These are phyloP conservation scores for Fusarium sp. DNA, from an alignment of 2,329 filamentous ascomycete species.

Conservation along the genomic window DNA sequence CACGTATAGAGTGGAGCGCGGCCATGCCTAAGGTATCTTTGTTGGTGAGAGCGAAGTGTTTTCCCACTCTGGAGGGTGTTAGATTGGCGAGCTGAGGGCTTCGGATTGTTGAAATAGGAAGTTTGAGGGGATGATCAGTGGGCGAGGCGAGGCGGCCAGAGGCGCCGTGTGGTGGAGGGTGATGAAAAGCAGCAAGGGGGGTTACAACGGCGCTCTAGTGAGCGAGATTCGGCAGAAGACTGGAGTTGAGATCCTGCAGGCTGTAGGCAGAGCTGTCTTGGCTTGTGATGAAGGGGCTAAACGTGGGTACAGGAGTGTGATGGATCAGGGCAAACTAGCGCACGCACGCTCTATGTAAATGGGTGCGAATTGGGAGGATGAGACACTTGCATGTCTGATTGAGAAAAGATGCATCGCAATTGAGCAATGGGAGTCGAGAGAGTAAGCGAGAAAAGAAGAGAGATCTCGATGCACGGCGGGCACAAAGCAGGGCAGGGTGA, in stretches of 20 bases:
- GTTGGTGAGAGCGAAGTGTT: slow-evolving; percentile 9
- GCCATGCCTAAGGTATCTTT: neutral
- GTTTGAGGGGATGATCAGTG: slow-evolving; percentile 19
- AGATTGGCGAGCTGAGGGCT: slow-evolving; percentile 41
- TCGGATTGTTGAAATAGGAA: slow-evolving; percentile 10
- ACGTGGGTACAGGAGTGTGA: neutral
- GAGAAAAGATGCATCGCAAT: slow-evolving; percentile 13
- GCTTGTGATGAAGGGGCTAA: neutral
- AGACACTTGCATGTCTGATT: too few relatives aligned
- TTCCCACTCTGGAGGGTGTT: slow-evolving; percentile 2
- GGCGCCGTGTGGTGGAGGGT: neutral
- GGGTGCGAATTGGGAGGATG: too few relatives aligned
- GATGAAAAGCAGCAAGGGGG: neutral
- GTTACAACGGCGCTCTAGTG: neutral
- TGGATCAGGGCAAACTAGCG: too few relatives aligned
- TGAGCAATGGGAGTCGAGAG: neutral
- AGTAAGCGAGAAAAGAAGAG: neutral
- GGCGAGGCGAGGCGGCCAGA: slow-evolving; percentile 18
- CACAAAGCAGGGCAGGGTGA: slow-evolving; percentile 2
- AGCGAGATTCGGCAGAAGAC: slow-evolving; percentile 9
- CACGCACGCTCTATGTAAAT: too few relatives aligned
- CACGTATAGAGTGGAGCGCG: slow-evolving; percentile 8
- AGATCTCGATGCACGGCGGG: neutral
- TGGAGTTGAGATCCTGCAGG: slow-evolving; percentile 36
- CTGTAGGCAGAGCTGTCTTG: slow-evolving; percentile 1